A percentile compares a stretch with the other conserved stretches of the same genome.
Evolutionary conservation across 2,329 filamentous ascomycete genomes (phyloP).

Genomic region (Phoma sp.): DNA sequence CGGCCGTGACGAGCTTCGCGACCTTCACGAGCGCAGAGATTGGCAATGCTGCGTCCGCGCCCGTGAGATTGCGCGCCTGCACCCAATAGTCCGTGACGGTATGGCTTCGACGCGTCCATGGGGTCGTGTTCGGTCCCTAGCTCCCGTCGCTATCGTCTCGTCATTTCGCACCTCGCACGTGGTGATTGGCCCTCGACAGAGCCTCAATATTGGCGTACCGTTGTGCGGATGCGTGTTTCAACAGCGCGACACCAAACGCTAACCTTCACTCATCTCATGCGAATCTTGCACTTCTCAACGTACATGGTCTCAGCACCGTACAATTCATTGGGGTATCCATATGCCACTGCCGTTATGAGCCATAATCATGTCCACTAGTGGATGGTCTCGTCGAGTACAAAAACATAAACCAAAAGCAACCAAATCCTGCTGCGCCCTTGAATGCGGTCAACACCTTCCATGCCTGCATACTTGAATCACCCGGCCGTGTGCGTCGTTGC

Average conservation of each 20-base stretch:
- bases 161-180: neutral
- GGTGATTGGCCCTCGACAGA: conserved; percentile 21
- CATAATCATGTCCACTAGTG: conserved; percentile 25
- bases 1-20: neutral
- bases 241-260: neutral
- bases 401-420: conserved; percentile 3
- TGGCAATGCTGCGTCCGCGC: neutral
- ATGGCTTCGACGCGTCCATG: conserved; percentile 13
- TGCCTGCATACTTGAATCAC: neutral
- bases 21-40: neutral
- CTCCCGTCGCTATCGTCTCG: conserved; percentile 22
- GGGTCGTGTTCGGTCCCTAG: conserved; percentile 12
- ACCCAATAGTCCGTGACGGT: neutral
- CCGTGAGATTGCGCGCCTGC: neutral
- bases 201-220: conserved; percentile 7
- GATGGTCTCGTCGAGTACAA: conserved; percentile 8
- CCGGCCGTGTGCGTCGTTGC: neutral
- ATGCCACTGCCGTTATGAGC: conserved; percentile 31
- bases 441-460: conserved; percentile 1
- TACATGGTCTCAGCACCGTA: conserved; percentile 11
- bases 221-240: neutral
- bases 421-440: conserved; percentile 1
- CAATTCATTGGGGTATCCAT: conserved; percentile 35
- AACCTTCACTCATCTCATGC: neutral
- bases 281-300: neutral